Evolutionary conservation across 805 yeast species (phyloP).

Genomic region (Candida lessepsii): DNA sequence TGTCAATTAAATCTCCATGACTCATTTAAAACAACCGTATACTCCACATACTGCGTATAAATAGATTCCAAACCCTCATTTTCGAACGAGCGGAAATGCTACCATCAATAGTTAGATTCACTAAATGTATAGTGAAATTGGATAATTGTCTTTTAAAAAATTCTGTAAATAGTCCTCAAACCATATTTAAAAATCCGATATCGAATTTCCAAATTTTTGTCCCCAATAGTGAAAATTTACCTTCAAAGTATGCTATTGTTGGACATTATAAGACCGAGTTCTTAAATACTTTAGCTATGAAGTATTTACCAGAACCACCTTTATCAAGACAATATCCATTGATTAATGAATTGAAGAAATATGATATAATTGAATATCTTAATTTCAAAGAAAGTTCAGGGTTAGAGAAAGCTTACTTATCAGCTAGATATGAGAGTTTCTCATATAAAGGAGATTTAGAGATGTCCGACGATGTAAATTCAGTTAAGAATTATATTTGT

Average conservation of each 20-base stretch:
- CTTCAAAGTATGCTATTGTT: slow-evolving; percentile 29
- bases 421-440: slow-evolving; percentile 85
- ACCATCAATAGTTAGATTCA: not conserved
- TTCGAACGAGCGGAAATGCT: slow-evolving; percentile 3
- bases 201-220: slow-evolving; percentile 22
- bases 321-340: slow-evolving; percentile 56
- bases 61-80: no score
- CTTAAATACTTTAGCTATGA: slow-evolving; percentile 56
- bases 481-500: slow-evolving; percentile 53
- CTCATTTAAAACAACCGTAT: not conserved
- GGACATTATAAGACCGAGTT: slow-evolving; percentile 53
- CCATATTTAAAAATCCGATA: slow-evolving; percentile 26
- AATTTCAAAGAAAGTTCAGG: slow-evolving; percentile 38
- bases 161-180: slow-evolving; percentile 1
- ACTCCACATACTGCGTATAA: no score
- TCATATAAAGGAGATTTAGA: slow-evolving; percentile 62
- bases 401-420: slow-evolving; percentile 59
- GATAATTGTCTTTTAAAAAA: slow-evolving; percentile 13
- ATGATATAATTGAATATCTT: slow-evolving; percentile 32
- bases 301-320: slow-evolving; percentile 52
- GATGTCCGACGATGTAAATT: slow-evolving; percentile 61
- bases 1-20: no score
- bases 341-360: slow-evolving; percentile 25
- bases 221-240: slow-evolving; percentile 16
- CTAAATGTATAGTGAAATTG: slow-evolving; percentile 13